Evolutionary conservation across 2,329 filamentous ascomycete genomes (phyloP), one percentile per base, ranked within the genome.

Genomic region (Claviceps pusilla): DNA sequence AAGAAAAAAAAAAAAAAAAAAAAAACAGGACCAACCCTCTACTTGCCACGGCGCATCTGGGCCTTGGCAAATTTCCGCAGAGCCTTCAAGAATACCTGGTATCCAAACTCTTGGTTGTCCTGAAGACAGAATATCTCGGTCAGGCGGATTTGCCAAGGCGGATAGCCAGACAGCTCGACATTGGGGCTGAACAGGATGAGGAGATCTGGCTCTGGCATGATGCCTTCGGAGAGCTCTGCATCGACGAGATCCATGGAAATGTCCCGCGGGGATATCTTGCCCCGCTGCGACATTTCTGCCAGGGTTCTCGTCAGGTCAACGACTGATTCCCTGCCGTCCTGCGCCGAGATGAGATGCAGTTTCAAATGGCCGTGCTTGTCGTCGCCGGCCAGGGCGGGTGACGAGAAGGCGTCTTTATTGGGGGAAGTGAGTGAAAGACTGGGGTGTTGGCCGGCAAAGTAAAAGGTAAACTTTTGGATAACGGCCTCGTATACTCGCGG

Each of bases 301-400:
- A 98, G 76, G 1, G 94, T 97, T 65, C 90, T 89, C 46, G 93
- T 98, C 48, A 98, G 78, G 68, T 98, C 93, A 45, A 98, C 90
- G 58, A 98, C 80, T 4, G 91, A 96, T 64, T 95, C 89, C 54
- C 91, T 82, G 50, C 93, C 91, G 62, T 98, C 93, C 54, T 91
- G 86, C 42, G 83, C 81, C 14, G 89, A 95, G 51, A 98, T 80
- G 43, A 98, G 79, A 55, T 95, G 79, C 19, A 97, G 68, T 31
- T 74, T 70, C 54, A 84, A 65, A 63, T 73, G 68, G 59, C 72
- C 68, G 60, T 66, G 59, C 56, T 65, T 60, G 62, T 63, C 61
- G 48, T 65, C 61, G 47, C 65, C 60, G 51, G 65, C 59, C 29
- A 60, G 55, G 29, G 49, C 51, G 10, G 63, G 57, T 4, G 63